Evolutionary conservation across 495 filamentous ascomycete genomes (phyloP).

Genomic region (Pyronema domesticum): DNA sequence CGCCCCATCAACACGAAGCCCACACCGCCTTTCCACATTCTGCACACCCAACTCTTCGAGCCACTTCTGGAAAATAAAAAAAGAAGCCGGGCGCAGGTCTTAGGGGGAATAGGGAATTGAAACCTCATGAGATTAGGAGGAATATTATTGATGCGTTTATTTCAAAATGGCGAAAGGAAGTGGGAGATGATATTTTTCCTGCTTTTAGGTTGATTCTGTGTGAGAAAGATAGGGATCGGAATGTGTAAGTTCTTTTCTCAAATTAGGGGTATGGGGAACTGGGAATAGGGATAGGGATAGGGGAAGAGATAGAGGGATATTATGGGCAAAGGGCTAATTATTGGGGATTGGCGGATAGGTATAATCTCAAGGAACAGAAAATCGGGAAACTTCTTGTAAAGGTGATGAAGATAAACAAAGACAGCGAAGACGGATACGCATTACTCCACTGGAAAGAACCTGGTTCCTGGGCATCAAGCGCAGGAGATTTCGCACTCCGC

Average conservation of each 20-base stretch:
- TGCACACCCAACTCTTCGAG: conserved; percentile 66
- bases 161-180: conserved; percentile 67
- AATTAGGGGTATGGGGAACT: neutral
- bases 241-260: conserved; percentile 34
- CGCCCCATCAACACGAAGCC: conserved; percentile 60
- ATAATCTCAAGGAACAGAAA: conserved; percentile 81
- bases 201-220: conserved; percentile 62
- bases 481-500: conserved; percentile 79
- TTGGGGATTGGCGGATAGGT: conserved; percentile 25
- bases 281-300: neutral
- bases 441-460: conserved; percentile 91
- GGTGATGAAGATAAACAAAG: conserved; percentile 80
- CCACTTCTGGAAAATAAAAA: conserved; percentile 67
- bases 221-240: conserved; percentile 74
- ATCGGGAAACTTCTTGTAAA: conserved; percentile 79
- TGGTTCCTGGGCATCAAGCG: conserved; percentile 40
- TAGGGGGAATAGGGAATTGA: conserved; percentile 38
- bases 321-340: neutral
- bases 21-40: conserved; percentile 67
- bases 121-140: conserved; percentile 68
- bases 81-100: conserved; percentile 45
- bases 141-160: conserved; percentile 82
- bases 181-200: conserved; percentile 84
- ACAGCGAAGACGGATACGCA: conserved; percentile 70
- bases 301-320: neutral